Conservation (phyloP, 768 basidiomycete genomes). For the Sarcomyxa edulis region DNA sequence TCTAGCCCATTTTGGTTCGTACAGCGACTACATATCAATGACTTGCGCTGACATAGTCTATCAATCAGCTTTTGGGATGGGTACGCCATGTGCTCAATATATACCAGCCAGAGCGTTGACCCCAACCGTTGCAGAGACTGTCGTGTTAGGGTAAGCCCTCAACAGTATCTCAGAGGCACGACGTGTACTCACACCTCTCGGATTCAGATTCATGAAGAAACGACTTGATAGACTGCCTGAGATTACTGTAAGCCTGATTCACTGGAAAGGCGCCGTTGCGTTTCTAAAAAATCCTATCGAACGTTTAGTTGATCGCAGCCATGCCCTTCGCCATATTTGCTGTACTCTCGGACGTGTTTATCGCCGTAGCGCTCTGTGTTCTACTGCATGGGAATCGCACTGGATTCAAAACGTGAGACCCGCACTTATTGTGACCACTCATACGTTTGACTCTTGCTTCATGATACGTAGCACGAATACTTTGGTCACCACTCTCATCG, state of each 20-base stretch:
- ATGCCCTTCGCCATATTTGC: conserved; percentile 9
- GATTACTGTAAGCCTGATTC: conserved; percentile 5
- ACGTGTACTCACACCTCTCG: background rate
- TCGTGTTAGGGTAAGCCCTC: conserved; percentile 4
- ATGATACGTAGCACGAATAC: conserved; percentile 30
- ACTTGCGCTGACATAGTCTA: background rate
- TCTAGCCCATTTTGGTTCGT: conserved; percentile 2
- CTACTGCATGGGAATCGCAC: conserved; percentile 8
- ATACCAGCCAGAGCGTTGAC: no score
- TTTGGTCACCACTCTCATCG: conserved; percentile 35
- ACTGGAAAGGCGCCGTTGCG: background rate
- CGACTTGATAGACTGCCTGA: conserved; percentile 4
- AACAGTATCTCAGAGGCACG: background rate
- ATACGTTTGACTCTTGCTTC: no score
- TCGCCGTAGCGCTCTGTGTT: conserved; percentile 7
- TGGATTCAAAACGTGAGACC: conserved; percentile 6
- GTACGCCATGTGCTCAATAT: conserved; percentile 1
- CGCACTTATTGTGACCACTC: no score
- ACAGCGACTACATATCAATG: background rate
- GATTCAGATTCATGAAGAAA: conserved; percentile 10
- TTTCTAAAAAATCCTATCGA: background rate
- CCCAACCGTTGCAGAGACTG: conserved; percentile 10
- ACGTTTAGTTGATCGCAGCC: conserved; percentile 6
- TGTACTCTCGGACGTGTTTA: conserved; percentile 8
- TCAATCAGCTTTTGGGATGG: conserved; percentile 8